Conservation (phyloP, 2,329 filamentous ascomycete species). For the Xylariaceae sp. region DNA sequence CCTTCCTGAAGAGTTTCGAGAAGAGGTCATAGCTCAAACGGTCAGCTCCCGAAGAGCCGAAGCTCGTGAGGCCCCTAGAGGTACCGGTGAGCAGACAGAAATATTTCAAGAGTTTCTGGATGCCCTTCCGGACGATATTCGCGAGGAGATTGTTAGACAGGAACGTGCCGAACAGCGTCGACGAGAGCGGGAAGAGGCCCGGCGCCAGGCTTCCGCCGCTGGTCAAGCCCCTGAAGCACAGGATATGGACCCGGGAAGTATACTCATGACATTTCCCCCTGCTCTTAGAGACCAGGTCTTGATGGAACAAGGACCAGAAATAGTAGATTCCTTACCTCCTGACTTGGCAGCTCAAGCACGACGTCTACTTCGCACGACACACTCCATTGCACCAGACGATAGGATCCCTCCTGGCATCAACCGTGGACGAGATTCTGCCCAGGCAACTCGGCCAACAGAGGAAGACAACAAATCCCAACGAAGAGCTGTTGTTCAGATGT, state of each 20-base stretch:
- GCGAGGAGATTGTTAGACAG: slow-evolving; percentile 84
- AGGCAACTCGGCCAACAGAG: slow-evolving; percentile 28
- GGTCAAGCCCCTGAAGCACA: slow-evolving; percentile 47
- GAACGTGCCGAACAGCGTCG: slow-evolving; percentile 86
- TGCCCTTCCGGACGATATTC: slow-evolving; percentile 83
- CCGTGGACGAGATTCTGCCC: slow-evolving; percentile 24
- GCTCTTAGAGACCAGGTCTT: slow-evolving; percentile 80
- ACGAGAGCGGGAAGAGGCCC: slow-evolving; percentile 76
- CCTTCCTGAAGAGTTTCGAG: slow-evolving; percentile 93
- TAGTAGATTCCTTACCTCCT: slow-evolving; percentile 77
- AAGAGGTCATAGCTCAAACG: slow-evolving; percentile 92
- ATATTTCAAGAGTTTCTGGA: slow-evolving; percentile 93
- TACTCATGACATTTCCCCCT: slow-evolving; percentile 84
- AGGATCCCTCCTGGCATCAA: slow-evolving; percentile 39
- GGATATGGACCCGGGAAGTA: slow-evolving; percentile 91
- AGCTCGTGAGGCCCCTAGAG: slow-evolving; percentile 62
- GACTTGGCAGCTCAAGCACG: slow-evolving; percentile 85
- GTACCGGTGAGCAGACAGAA: slow-evolving; percentile 71
- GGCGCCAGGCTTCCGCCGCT: slow-evolving; percentile 58
- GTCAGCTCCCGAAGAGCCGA: slow-evolving; percentile 78
- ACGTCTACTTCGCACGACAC: slow-evolving; percentile 50
- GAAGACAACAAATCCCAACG: slow-evolving; percentile 63
- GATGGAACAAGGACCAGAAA: slow-evolving; percentile 85
- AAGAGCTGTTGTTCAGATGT: slow-evolving; percentile 87
- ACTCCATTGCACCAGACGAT: slow-evolving; percentile 36